These are phyloP conservation scores for Calocybe indica DNA, from an alignment of 768 basidiomycete genomes.

Conservation along the genomic window DNA sequence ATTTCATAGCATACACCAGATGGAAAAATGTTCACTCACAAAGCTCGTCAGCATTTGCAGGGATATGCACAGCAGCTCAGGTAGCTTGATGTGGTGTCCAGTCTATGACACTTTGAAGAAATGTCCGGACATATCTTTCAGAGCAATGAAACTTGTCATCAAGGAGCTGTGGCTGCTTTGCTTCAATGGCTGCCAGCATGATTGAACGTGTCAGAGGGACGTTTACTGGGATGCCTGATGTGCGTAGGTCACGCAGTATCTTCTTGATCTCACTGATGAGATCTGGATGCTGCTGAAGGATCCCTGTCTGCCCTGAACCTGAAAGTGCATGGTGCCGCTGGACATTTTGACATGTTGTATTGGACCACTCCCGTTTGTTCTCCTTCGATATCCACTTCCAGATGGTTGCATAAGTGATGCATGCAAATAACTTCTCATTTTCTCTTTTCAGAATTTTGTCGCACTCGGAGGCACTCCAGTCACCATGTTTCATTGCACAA, in stretches of 20 bases:
- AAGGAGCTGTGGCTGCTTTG: not conserved
- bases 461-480: not conserved
- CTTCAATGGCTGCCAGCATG: not conserved
- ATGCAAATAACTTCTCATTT: not conserved
- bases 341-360: not conserved
- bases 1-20: not conserved
- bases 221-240: not conserved
- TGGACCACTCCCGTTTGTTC: not conserved
- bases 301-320: not conserved
- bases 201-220: not conserved
- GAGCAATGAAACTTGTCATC: too few relatives aligned
- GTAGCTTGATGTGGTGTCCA: not conserved
- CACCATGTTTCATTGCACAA: slow-evolving; percentile 10
- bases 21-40: not conserved
- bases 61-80: not conserved
- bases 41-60: not conserved
- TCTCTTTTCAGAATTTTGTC: not conserved
- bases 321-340: not conserved
- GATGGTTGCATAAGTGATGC: not conserved
- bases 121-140: not conserved
- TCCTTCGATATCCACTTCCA: not conserved
- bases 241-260: not conserved
- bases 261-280: not conserved
- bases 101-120: not conserved
- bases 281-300: not conserved